Base-by-base conservation (phyloP, 768 basidiomycete genomes). In the Lactarius trivialis region DNA sequence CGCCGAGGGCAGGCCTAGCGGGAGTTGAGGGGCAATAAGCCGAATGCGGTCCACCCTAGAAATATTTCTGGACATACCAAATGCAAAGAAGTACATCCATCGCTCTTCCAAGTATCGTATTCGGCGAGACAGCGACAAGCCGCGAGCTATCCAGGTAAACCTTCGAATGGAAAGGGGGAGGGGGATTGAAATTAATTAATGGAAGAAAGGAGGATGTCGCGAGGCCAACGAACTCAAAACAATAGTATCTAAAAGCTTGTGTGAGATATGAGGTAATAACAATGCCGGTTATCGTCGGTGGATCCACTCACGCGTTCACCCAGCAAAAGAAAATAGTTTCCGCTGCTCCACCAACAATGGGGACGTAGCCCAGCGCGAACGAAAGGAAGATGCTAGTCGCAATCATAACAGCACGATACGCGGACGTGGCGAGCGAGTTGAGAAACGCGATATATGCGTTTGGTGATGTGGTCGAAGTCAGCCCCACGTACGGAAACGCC, bases 51-150 rank as follows among this genome's bases (percentile, higher is more conserved):
- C 19, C 57, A 63, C 28, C 58, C 41, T 15, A 55, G 51, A 51
- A 58, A 48, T 26, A 60, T 65, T 12, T 14, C 30, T 28, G 36
- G 36, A 69, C 77, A 36, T 55, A 80, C 93, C 93, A 65, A 93
- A 95, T 5, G 88, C 88, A 61, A 93, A 80, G 70, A 86, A 91
- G 74, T 94, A 95, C 2, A 88, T 82, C 93, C 93, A 95, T 45
- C 91, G 82, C 73, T 93, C 90, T 74, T 95, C 93, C 21, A 93
- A 76, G 70, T 88, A 82, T 53, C 85, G 76, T 51, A 93, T 82
- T 58, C 91, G 77, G 15, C 81, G 75, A 2, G 89, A 80, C 14
- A 92, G 76, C 14, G 88, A 85, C 64, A 86, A 68, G 2, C 89
- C 89, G 15, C 85, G 83, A 9, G 89, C 82, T 51, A 88, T 82